Base-by-base conservation (phyloP, 306 rosid species). In the Quercus robur region DNA sequence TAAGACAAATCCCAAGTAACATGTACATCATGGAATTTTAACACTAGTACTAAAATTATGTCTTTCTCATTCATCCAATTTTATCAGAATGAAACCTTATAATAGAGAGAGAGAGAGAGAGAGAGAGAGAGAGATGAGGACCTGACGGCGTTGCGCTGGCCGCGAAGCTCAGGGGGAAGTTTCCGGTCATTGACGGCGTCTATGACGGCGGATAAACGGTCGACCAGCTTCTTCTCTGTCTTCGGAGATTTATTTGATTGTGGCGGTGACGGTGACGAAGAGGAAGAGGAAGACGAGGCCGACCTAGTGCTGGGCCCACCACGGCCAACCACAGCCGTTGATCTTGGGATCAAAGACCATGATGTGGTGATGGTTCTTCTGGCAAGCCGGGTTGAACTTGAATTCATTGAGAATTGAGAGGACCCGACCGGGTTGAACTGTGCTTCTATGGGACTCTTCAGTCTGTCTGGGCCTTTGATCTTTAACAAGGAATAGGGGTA, bases 91-190 rank as follows among this genome's bases (percentile, higher is more conserved):
- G 35, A 31, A 30, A 31, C 35, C 35, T 31, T 4, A 31, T 31
- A 1, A 30, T 0, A n/a, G n/a, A n/a, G n/a, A n/a, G n/a, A n/a
- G n/a, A 30, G 33, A 30, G 33, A 31, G 35, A 31, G 35, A 31
- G 5, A 31, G n/a, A 4, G 17, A 19, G n/a, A 59, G 41, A 30
- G 44, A 23, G 38, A 28, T 28, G 30, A 10, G 54, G 66, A 93
- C 98, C 97, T 89, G 77, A 94, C 93, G 70, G 86, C 76, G 87
- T 87, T 89, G 56, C 93, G 92, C 79, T 87, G 98, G 75, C 98
- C 97, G 19, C 97, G 97, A 12, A 94, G 90, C 85, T 94, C 93
- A 0, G 93, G 90, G 35, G 98, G 97, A 21, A 92, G 93, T 81
- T 94, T 92, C 17, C 92, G 85, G 70, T 92, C 97, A 46, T 92